Evolutionary conservation across 2,329 filamentous ascomycete genomes (phyloP), one percentile per base, ranked within the genome.

Genomic region (Calonectria multiphialidica): DNA sequence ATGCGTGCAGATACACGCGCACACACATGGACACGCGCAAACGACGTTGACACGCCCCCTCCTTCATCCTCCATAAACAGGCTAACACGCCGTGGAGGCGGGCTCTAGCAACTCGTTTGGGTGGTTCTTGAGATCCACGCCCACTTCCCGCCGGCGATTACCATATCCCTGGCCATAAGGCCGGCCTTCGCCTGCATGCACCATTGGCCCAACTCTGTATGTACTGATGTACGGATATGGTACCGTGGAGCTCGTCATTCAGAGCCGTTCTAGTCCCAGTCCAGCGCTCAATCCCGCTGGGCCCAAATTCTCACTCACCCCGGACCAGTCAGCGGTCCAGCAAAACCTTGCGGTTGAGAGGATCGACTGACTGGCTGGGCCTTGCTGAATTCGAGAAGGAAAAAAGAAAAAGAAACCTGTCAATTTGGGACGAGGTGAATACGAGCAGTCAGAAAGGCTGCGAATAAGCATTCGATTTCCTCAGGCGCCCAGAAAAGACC

Each of bases 131-230:
- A 78, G 74, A 78, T 79, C 77, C 75, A 72, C 74, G 73, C 76
- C 77, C 74, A 78, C 76, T 77, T 78, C 76, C 74, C 76, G 74
- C 71, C 70, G 67, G 75, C 71, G 75, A 77, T 72, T 74, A 73
- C 70, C 62, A 63, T 59, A 72, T 72, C 72, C 72, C 57, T 77
- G 72, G 70, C 21, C 50, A 40, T 37, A 23, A 72, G 66, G 59
- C 65, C 44, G 35, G 59, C 40, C 66, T 47, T 66, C 49, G 62
- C 25, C 66, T 62, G 63, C 66, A 65, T 65, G 49, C 53, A 37
- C 70, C 53, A 64, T 59, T 68, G 47, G 63, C 42, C 53, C 53
- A 37, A 35, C n/a, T 16, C 23, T 37, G 53, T 57, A 30, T 35
- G 33, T 45, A 66, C 23, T 42, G 50, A 59, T 49, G 35, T 49